A percentile compares a stretch with the other conserved stretches of the same genome.
Conservation (phyloP, 208 protist species). For the Porcisia deanei region DNA sequence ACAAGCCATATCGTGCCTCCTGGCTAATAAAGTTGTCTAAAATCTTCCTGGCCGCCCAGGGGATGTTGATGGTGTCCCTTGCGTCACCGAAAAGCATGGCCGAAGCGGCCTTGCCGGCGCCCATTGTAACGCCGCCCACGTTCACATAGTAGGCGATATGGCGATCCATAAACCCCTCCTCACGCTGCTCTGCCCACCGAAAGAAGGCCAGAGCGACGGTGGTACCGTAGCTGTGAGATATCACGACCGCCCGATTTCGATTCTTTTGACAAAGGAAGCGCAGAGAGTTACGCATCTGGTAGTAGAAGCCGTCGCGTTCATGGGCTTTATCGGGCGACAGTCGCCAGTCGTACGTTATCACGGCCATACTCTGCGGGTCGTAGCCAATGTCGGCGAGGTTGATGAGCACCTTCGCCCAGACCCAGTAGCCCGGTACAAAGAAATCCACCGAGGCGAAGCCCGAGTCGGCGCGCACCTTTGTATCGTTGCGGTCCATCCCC, state of each 20-base stretch:
- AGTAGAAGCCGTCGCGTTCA: slow-evolving; percentile 85
- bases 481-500: slow-evolving; percentile 70
- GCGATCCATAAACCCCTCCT: slow-evolving; percentile 78
- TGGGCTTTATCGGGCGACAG: slow-evolving; percentile 73
- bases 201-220: slow-evolving; percentile 86
- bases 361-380: slow-evolving; percentile 87
- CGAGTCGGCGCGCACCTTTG: slow-evolving; percentile 82
- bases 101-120: slow-evolving; percentile 79
- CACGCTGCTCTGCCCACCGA: slow-evolving; percentile 78
- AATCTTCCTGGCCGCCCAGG: slow-evolving; percentile 49
- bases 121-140: slow-evolving; percentile 79
- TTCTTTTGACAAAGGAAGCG: slow-evolving; percentile 81
- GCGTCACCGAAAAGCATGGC: slow-evolving; percentile 87
- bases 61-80: slow-evolving; percentile 82
- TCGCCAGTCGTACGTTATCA: slow-evolving; percentile 93
- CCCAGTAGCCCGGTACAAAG: slow-evolving; percentile 91
- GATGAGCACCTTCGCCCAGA: slow-evolving; percentile 91
- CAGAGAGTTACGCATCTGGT: slow-evolving; percentile 64
- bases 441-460: slow-evolving; percentile 88
- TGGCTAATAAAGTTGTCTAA: slow-evolving; percentile 83
- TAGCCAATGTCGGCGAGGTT: slow-evolving; percentile 94
- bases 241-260: slow-evolving; percentile 62
- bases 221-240: slow-evolving; percentile 91
- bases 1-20: slow-evolving; percentile 56
- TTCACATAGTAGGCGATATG: slow-evolving; percentile 88